Percentiles rank a stretch among this genome's conserved stretches.
phyloP scores from a whole-genome alignment of 345 rosid genomes.

The Hypericum perforatum region DNA sequence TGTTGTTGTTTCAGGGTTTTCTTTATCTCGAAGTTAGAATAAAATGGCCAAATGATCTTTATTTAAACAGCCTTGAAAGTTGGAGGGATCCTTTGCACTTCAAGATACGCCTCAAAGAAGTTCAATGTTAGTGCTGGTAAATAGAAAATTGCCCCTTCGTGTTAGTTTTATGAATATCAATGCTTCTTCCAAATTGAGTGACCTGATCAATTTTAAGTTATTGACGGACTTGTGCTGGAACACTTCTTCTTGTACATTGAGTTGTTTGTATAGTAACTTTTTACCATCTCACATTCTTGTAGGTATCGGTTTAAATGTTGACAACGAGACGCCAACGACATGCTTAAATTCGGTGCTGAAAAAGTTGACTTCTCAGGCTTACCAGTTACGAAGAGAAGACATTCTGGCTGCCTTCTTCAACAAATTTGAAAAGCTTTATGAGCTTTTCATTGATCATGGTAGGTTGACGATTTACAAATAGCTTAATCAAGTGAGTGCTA shows the following conservation, averaged over 20 bases:
- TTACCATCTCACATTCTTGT: slow-evolving; percentile 16
- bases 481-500: background rate
- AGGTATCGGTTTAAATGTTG: slow-evolving; percentile 89
- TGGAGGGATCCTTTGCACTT: slow-evolving; percentile 90
- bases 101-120: slow-evolving; percentile 66
- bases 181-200: background rate
- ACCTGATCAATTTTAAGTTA: background rate
- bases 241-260: background rate
- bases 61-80: slow-evolving; percentile 79
- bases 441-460: slow-evolving; percentile 58
- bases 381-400: slow-evolving; percentile 52
- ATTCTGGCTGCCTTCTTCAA: slow-evolving; percentile 57
- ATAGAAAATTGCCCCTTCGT: slow-evolving; percentile 8
- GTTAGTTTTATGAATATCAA: background rate
- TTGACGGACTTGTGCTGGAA: background rate
- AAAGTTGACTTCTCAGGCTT: slow-evolving; percentile 30
- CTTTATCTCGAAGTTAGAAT: slow-evolving; percentile 56
- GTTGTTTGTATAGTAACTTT: slow-evolving; percentile 1
- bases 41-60: slow-evolving; percentile 97
- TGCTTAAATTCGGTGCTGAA: slow-evolving; percentile 61
- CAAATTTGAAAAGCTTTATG: slow-evolving; percentile 63
- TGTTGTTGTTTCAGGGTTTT: slow-evolving; percentile 51
- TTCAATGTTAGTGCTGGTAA: slow-evolving; percentile 85
- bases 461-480: slow-evolving; percentile 6
- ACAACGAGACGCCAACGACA: slow-evolving; percentile 69